Conservation (phyloP, 1,139 yeast species). For the Geotrichum carabidarum region DNA sequence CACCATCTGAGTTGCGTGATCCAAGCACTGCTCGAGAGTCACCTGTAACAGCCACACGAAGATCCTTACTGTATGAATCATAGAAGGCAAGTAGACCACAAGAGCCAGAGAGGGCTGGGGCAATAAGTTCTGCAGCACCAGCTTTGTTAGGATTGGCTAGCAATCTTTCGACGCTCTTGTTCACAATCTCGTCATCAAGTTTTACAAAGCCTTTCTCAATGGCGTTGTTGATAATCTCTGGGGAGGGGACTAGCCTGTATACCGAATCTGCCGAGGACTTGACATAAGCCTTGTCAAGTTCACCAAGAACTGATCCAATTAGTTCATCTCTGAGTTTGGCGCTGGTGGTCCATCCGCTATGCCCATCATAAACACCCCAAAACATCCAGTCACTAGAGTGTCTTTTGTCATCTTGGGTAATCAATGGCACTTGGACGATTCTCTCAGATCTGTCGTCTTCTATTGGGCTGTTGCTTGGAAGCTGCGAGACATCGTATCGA, state of each 20-base stretch:
- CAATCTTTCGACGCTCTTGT: conserved; percentile 63
- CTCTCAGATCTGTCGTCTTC: conserved; percentile 92
- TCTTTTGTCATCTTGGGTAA: conserved; percentile 19
- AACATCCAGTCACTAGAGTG: conserved; percentile 79
- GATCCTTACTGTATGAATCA: conserved; percentile 63
- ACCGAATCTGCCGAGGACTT: conserved; percentile 30
- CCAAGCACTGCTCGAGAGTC: conserved; percentile 93
- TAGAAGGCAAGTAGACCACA: conserved; percentile 86
- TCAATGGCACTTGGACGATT: conserved; percentile 72
- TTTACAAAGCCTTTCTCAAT: conserved; percentile 74
- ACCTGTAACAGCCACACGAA: conserved; percentile 93
- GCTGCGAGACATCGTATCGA: conserved; percentile 82
- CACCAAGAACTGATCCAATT: conserved; percentile 67
- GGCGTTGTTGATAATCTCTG: conserved; percentile 71
- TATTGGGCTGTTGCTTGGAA: conserved; percentile 88
- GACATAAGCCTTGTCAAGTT: conserved; percentile 63
- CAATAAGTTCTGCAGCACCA: conserved; percentile 67
- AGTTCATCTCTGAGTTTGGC: conserved; percentile 75
- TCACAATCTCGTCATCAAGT: conserved; percentile 81
- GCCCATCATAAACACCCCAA: conserved; percentile 96
- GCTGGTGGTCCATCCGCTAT: conserved; percentile 93
- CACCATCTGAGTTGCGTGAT: conserved; percentile 51
- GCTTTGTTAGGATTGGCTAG: conserved; percentile 54
- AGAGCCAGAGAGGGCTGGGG: conserved; percentile 94
- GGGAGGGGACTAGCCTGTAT: conserved; percentile 53